These are phyloP conservation scores for Albizia julibrissin DNA, from an alignment of 306 rosid genomes.

Conservation along the genomic window DNA sequence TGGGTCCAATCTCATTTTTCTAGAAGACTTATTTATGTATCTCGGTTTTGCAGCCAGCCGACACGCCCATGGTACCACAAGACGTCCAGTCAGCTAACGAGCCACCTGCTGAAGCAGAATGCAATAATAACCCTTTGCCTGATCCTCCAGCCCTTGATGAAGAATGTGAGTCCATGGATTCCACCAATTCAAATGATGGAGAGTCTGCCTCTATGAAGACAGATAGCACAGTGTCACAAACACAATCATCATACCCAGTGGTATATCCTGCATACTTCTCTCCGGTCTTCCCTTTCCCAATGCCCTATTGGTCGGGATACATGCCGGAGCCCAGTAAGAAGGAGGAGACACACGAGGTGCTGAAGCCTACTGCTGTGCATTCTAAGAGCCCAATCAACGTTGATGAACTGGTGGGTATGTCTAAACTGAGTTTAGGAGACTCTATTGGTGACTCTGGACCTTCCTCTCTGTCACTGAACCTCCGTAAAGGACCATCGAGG, in stretches of 20 bases:
- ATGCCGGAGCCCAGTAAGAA: constrained; percentile 49
- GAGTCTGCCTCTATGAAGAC: constrained; percentile 57
- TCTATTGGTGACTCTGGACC: constrained; percentile 68
- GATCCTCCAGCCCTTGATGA: constrained; percentile 80
- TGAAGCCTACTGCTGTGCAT: constrained; percentile 94
- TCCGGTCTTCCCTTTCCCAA: constrained; percentile 71
- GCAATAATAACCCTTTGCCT: constrained; percentile 63
- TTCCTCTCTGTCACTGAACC: constrained; percentile 73
- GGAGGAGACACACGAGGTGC: constrained; percentile 82
- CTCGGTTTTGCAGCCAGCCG: constrained; percentile 62
- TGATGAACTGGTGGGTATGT: constrained; percentile 93
- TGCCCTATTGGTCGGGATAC: constrained; percentile 80
- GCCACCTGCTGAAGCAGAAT: constrained; percentile 54
- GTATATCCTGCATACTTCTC: constrained; percentile 74
- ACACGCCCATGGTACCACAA: constrained; percentile 59
- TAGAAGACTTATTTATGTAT: not conserved
- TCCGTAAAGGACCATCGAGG: constrained; percentile 82
- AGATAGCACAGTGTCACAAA: constrained; percentile 41
- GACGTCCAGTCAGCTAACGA: constrained; percentile 65
- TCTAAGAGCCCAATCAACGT: constrained; percentile 85
- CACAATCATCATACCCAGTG: constrained; percentile 61
- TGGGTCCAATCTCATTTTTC: constrained; percentile 14
- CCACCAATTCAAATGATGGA: constrained; percentile 88
- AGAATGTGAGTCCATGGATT: constrained; percentile 96
- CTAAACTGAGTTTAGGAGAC: constrained; percentile 89